Base-by-base conservation (phyloP, 768 basidiomycete species). In the Rhizopogon roseolus region DNA sequence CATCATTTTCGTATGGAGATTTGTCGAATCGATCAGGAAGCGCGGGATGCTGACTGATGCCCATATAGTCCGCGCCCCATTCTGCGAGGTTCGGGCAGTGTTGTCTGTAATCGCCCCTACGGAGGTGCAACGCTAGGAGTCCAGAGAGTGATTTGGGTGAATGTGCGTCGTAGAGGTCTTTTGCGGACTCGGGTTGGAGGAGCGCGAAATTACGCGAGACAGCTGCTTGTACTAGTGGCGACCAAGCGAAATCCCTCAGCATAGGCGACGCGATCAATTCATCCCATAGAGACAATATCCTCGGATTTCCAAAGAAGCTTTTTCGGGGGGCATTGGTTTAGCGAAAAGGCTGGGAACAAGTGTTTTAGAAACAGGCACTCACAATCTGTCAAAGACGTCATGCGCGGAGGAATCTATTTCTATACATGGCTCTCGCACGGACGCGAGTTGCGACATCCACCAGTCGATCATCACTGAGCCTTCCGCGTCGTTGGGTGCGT, bases 21-120 rank as follows among this genome's bases (percentile, higher is more conserved):
- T 71, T 61, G 28, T 73, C 60, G 63, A 82, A 79, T 46, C 61
- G 67, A 55, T 81, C 80, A 9, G 64, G 61, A 13, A 76, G 66
- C 3, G 57, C 65, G 0, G 75, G 70, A 41, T 75, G 71, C 22
- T 73, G 71, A 60, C 79, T 81, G 36, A 82, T 68, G 10, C 81
- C 81, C 70, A 79, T 78, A 61, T 76, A 84, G 1, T 58, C 53
- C 0, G 74, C 58, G 40, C 65, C 62, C 78, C 78, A 79, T 5
- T 64, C 54, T 1, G 75, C 73, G 36, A 84, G 73, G 38, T 78
- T 76, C 1, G 71, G 69, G 56, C 83, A 84, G 58, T 84, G 82
- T 1, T 77, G 70, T 29, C 64, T 73, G 60, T 78, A 85, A 55
- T 85, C 84, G 5, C 84, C 84, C 1, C 81, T 71, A 6, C 82